phyloP scores from a whole-genome alignment of 208 protist species.

The Trypanosoma melophagium region DNA sequence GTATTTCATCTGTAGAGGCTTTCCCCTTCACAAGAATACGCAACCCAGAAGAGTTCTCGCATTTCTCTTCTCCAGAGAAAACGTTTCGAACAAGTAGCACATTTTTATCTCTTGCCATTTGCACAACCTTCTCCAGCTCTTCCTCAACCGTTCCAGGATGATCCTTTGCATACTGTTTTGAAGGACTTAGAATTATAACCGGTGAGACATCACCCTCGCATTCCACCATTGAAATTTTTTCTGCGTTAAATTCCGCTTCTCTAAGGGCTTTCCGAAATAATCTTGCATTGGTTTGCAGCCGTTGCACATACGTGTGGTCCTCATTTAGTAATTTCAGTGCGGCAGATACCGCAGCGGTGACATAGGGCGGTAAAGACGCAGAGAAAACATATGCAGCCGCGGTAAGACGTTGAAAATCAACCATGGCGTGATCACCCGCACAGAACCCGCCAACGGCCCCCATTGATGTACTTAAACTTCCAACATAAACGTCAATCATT shows the following conservation, averaged over 20 bases:
- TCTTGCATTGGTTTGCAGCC: conserved; percentile 52
- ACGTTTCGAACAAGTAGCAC: conserved; percentile 71
- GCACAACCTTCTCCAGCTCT: conserved; percentile 62
- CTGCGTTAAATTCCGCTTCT: conserved; percentile 40
- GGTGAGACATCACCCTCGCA: conserved; percentile 66
- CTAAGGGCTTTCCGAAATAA: conserved; percentile 51
- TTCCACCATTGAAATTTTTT: conserved; percentile 67
- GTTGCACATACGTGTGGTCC: conserved; percentile 37
- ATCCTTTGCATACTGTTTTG: conserved; percentile 39
- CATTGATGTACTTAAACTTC: conserved; percentile 85
- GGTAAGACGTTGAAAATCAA: conserved; percentile 94
- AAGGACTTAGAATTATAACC: conserved; percentile 55
- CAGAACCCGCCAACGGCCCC: conserved; percentile 96
- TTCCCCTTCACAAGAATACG: conserved; percentile 70
- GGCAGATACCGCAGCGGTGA: conserved; percentile 77
- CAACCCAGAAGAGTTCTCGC: conserved; percentile 51
- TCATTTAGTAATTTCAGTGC: conserved; percentile 78
- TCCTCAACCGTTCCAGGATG: conserved; percentile 49
- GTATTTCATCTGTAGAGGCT: conserved; percentile 53
- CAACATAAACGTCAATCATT: conserved; percentile 88
- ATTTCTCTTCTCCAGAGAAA: conserved; percentile 63
- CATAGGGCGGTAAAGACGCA: conserved; percentile 95
- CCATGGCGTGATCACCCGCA: conserved; percentile 75
- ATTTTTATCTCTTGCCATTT: conserved; percentile 37
- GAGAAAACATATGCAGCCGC: conserved; percentile 96